Conservation (phyloP, 441 rosid genomes). For the Capsella rubella region DNA sequence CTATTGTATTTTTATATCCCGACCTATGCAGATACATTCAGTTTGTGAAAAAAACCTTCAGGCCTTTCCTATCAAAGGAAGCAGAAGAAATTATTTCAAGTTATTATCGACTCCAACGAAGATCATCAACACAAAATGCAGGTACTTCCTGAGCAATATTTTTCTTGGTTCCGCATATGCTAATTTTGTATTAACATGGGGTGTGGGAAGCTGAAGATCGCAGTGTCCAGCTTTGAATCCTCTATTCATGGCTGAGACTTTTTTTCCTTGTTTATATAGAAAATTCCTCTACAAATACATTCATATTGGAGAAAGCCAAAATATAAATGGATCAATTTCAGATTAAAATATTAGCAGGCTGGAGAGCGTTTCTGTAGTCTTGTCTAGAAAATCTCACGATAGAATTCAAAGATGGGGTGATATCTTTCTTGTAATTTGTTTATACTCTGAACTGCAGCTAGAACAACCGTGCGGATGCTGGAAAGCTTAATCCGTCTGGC, state of each 20-base stretch:
- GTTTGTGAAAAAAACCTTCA: slow-evolving; percentile 78
- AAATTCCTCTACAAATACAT: neutral
- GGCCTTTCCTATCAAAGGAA: slow-evolving; percentile 81
- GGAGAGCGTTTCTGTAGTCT: neutral
- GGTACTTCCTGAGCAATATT: slow-evolving; percentile 49
- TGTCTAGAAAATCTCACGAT: neutral
- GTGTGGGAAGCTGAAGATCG: neutral
- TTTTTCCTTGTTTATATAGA: neutral
- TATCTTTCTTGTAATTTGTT: slow-evolving; percentile 4
- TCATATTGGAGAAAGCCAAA: slow-evolving; percentile 6
- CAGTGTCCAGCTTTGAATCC: neutral
- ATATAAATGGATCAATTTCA: neutral
- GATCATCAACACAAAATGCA: slow-evolving; percentile 89
- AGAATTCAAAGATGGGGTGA: neutral
- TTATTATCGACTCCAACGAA: slow-evolving; percentile 96
- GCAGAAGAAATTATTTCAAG: slow-evolving; percentile 91
- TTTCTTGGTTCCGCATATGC: neutral
- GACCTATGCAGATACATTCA: slow-evolving; percentile 75
- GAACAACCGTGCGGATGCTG: slow-evolving; percentile 96
- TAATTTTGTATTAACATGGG: neutral
- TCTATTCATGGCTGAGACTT: slow-evolving; percentile 15
- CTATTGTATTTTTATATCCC: neutral
- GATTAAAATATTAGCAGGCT: neutral
- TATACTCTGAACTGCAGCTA: slow-evolving; percentile 57
- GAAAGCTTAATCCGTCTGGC: slow-evolving; percentile 97